Percentiles rank a stretch among this genome's conserved stretches.
These are phyloP conservation scores for Stephania japonica DNA, from an alignment of 164 flowering plant species.

Conservation along the genomic window DNA sequence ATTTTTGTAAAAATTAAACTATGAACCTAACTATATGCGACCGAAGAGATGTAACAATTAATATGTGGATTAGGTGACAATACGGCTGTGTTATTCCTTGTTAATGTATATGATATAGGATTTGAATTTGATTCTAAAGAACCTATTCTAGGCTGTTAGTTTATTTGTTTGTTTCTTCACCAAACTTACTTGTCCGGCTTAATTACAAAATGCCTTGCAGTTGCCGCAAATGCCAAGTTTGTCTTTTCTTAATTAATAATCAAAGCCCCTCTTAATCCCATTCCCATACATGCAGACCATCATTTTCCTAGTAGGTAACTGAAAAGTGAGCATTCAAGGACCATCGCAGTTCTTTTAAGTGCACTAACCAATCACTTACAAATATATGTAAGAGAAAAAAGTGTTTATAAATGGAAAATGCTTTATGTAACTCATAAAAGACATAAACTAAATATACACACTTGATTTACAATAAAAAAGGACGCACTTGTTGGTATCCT, in stretches of 20 bases:
- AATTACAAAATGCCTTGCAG: background rate
- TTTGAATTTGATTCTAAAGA: background rate
- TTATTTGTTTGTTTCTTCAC: background rate
- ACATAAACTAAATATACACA: too few species aligned
- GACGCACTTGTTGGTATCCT: too few species aligned
- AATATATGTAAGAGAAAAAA: too few species aligned
- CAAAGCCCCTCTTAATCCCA: too few species aligned
- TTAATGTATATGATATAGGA: background rate
- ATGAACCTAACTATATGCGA: background rate
- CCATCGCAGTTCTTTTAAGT: too few species aligned
- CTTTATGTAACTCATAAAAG: too few species aligned
- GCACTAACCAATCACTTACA: too few species aligned
- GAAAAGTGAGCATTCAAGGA: too few species aligned
- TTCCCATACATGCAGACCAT: too few species aligned
- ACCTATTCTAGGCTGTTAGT: background rate
- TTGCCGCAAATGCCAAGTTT: background rate
- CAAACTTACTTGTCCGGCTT: background rate
- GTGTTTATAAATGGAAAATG: too few species aligned
- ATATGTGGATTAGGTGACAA: background rate
- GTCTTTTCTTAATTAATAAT: background rate
- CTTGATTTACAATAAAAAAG: too few species aligned
- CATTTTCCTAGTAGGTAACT: too few species aligned
- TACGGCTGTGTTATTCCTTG: background rate
- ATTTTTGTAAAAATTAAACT: background rate
- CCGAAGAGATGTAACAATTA: background rate